phyloP scores from a whole-genome alignment of 176 grass and related monocot genomes.

The Oryza meridionalis region DNA sequence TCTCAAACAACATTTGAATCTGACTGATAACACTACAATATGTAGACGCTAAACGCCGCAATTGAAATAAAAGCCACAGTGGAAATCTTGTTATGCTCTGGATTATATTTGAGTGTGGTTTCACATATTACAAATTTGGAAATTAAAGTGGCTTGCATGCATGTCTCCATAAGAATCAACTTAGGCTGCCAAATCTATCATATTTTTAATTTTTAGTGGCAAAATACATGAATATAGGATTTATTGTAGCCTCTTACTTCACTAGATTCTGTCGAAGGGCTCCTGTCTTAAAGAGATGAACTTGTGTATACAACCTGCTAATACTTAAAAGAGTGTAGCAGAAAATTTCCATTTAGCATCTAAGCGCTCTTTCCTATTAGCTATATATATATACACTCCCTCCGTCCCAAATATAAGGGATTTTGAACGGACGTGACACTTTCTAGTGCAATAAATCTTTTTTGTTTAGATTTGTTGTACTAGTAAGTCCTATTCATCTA shows the following conservation, averaged over 20 bases:
- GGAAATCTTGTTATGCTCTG: neutral
- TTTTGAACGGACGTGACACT: too few species aligned
- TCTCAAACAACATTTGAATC: neutral
- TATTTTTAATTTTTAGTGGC: too few species aligned
- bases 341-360: slow-evolving; percentile 22
- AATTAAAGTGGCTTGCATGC: neutral
- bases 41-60: too few species aligned
- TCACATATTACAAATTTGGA: neutral
- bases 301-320: neutral
- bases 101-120: neutral
- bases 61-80: neutral
- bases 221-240: too few species aligned
- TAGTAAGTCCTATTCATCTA: too few species aligned
- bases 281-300: neutral
- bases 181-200: too few species aligned
- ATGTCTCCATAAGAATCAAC: too few species aligned
- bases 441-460: too few species aligned
- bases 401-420: too few species aligned
- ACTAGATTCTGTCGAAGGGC: too few species aligned
- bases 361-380: neutral
- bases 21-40: neutral
- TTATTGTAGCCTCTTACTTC: too few species aligned
- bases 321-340: neutral
- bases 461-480: too few species aligned
- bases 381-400: neutral